Percentiles rank a stretch among this genome's conserved stretches.
Conservation (phyloP, 2,329 filamentous ascomycete genomes). For the Colletotrichum sidae region DNA sequence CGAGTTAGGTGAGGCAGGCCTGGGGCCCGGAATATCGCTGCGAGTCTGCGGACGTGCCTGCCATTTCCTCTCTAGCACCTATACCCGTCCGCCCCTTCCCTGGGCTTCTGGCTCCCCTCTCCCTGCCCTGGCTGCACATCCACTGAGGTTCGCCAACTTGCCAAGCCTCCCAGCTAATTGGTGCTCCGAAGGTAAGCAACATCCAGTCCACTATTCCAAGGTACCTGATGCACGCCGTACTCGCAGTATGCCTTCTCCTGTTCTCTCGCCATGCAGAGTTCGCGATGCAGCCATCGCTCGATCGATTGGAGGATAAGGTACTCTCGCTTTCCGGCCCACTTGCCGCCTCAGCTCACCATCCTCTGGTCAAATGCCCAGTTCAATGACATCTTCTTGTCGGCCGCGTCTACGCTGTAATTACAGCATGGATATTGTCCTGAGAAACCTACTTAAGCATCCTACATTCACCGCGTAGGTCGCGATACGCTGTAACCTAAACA, state of each 20-base stretch:
- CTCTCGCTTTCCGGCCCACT: conserved; percentile 25
- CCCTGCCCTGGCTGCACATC: neutral
- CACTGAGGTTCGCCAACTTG: neutral
- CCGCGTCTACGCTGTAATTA: too few species aligned
- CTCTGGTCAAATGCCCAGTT: neutral
- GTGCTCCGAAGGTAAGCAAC: conserved; percentile 27
- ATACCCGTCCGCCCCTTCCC: conserved; percentile 23
- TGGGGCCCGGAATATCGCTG: conserved; percentile 12
- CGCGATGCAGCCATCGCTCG: conserved; percentile 17
- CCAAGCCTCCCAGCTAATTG: conserved; percentile 23
- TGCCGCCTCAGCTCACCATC: conserved; percentile 31
- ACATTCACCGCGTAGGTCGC: too few species aligned
- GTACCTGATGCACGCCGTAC: neutral
- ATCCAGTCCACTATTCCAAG: conserved; percentile 1
- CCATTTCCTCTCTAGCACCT: conserved; percentile 22
- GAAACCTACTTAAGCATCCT: too few species aligned
- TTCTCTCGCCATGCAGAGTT: neutral
- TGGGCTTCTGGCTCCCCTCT: neutral
- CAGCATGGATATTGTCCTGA: too few species aligned
- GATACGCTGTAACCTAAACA: too few species aligned
- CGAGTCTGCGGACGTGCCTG: conserved; percentile 24
- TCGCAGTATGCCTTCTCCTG: conserved; percentile 6
- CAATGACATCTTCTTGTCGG: too few species aligned
- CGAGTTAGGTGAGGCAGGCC: neutral
- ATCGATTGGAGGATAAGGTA: conserved; percentile 25